Evolutionary conservation across 75 land plant genomes (phyloP), one percentile per base, ranked within the genome.

Genomic region (Azolla pinnata): DNA sequence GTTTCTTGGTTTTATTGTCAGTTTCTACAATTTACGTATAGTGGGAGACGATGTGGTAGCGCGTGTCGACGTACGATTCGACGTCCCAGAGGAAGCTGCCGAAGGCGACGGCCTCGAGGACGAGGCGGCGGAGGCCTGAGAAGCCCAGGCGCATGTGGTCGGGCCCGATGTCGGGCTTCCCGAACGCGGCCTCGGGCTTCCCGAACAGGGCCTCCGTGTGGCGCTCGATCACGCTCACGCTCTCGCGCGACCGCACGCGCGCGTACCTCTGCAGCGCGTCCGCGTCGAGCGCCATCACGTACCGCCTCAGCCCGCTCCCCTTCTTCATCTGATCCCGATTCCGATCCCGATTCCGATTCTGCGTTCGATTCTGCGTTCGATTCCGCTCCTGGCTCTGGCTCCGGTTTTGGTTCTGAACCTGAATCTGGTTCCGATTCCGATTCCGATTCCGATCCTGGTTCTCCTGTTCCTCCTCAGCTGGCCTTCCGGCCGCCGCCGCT

Each of bases 141-240:
- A 82, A 74, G 48, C 80, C 77, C 30, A 86, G 68, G 30, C 79
- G 40, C 10, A 70, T 68, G 2, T 86, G 86, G 25, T 79, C 52
- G 14, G 75, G 73, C 0, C 66, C 75, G 29, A 82, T 70, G 55
- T 60, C 62, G 4, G 62, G 62, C 55, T 31, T 44, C 20, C 62
- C 62, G n/a, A n/a, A n/a, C 14, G 3, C 21, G 3, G 21, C 2
- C 49, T 83, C 86, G n/a, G 77, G 79, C 46, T 73, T 72, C 31
- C 86, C 86, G 77, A 86, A 86, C 44, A 86, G 46, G 18, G 90
- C 86, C 47, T 86, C 83, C 12, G 90, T 75, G 51, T 83, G 90
- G 59, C 74, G 73, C 63, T 86, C 90, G 66, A 86, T 74, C n/a
- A 86, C 68, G 59, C 69, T 62, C 23, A 83, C 64, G 5, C 82